phyloP scores from a whole-genome alignment of 257 asterid species.

The Nicotiana attenuata region DNA sequence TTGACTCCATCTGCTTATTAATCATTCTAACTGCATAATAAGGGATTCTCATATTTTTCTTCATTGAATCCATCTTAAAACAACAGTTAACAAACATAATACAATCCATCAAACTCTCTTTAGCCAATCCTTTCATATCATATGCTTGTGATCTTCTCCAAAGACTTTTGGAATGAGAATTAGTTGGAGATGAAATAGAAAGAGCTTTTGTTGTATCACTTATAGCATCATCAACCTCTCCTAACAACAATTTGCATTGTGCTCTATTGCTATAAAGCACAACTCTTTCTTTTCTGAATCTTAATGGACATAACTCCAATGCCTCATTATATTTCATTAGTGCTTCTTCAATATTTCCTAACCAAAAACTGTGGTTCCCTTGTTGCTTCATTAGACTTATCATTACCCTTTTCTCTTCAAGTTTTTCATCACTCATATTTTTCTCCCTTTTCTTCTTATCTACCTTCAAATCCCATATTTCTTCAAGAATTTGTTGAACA shows the following conservation, averaged over 20 bases:
- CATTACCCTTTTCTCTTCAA: constrained; percentile 33
- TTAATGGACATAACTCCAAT: constrained; percentile 53
- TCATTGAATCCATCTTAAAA: constrained; percentile 21
- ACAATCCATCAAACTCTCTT: constrained; percentile 83
- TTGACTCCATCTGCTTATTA: constrained; percentile 67
- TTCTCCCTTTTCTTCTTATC: constrained; percentile 35
- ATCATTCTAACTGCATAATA: constrained; percentile 60
- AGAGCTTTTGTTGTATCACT: constrained; percentile 81
- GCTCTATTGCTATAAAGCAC: constrained; percentile 58
- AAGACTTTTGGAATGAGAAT: constrained; percentile 60
- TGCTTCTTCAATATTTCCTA: constrained; percentile 58
- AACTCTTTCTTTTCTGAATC: constrained; percentile 48
- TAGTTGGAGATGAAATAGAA: constrained; percentile 61
- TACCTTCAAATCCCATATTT: constrained; percentile 35
- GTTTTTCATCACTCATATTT: constrained; percentile 33
- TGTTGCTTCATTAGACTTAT: constrained; percentile 40
- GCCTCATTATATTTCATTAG: constrained; percentile 43
- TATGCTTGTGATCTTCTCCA: constrained; percentile 83
- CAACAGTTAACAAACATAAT: constrained; percentile 45
- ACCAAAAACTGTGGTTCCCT: constrained; percentile 38
- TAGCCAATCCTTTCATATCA: constrained; percentile 76
- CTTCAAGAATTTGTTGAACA: constrained; percentile 29
- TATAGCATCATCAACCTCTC: constrained; percentile 50
- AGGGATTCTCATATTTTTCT: constrained; percentile 34
- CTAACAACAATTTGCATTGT: constrained; percentile 42